These are phyloP conservation scores for Scedosporium boydii DNA, from an alignment of 2,329 filamentous ascomycete genomes.

Conservation along the genomic window DNA sequence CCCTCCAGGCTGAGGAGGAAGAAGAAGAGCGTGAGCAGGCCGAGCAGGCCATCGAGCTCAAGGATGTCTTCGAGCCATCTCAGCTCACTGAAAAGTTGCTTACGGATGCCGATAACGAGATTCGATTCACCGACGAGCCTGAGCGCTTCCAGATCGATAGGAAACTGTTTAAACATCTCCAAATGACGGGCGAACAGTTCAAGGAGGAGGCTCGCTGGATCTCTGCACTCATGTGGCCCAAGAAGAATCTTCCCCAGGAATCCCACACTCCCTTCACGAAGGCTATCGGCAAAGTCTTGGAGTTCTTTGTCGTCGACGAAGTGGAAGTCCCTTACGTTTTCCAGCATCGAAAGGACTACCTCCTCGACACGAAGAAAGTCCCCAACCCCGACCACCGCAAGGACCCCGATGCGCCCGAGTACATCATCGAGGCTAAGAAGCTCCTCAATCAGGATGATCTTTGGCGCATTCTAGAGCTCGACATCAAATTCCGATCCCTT, in stretches of 20 bases:
- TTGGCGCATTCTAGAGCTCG: conserved; percentile 90
- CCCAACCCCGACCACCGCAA: conserved; percentile 49
- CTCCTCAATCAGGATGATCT: conserved; percentile 86
- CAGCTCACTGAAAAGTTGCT: conserved; percentile 90
- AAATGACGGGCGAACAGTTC: conserved; percentile 74
- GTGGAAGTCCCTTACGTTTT: conserved; percentile 97
- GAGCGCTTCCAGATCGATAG: conserved; percentile 91
- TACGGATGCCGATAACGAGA: conserved; percentile 89
- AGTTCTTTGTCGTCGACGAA: conserved; percentile 90
- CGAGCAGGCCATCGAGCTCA: conserved; percentile 80
- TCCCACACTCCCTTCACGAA: conserved; percentile 76
- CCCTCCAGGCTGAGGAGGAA: conserved; percentile 77
- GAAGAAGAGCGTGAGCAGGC: conserved; percentile 70
- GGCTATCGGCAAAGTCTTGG: conserved; percentile 82
- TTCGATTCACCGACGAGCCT: conserved; percentile 80
- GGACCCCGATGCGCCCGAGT: conserved; percentile 63
- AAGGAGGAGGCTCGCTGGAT: conserved; percentile 91
- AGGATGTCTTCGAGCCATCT: conserved; percentile 96
- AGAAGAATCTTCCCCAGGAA: conserved; percentile 65
- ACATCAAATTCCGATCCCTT: conserved; percentile 89
- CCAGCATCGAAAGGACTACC: conserved; percentile 94
- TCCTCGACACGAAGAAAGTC: conserved; percentile 77
- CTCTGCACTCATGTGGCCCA: conserved; percentile 77
- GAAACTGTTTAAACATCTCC: conserved; percentile 75
- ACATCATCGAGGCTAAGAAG: conserved; percentile 72